Evolutionary conservation across 768 basidiomycete species (phyloP).

Genomic region (Tephrocybe sp.): DNA sequence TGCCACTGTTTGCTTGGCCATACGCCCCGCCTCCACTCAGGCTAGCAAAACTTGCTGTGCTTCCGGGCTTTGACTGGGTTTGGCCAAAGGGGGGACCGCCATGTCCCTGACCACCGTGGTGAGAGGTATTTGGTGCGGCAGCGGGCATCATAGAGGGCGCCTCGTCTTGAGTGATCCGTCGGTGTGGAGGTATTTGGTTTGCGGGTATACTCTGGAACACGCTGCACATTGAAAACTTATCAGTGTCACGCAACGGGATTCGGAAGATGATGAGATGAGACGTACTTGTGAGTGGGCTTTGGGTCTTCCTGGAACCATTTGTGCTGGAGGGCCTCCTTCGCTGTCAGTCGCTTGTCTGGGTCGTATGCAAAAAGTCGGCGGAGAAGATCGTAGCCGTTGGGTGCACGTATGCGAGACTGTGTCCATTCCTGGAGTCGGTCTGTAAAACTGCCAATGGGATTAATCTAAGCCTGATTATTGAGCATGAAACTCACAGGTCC

Average conservation of each 20-base stretch:
- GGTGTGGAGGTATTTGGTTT: conserved; percentile 77
- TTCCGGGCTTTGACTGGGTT: conserved; percentile 59
- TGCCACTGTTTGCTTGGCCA: conserved; percentile 34
- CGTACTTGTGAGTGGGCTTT: conserved; percentile 81
- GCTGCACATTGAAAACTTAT: conserved; percentile 34
- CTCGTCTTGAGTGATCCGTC: conserved; percentile 92
- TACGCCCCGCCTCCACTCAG: conserved; percentile 53
- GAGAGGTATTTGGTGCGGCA: conserved; percentile 44
- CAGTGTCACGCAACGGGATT: background rate
- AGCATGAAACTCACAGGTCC: conserved; percentile 53
- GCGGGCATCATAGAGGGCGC: conserved; percentile 83
- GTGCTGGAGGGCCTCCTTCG: conserved; percentile 78
- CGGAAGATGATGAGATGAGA: conserved; percentile 8
- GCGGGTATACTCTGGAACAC: conserved; percentile 69
- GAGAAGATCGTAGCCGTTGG: conserved; percentile 81
- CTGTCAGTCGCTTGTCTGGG: conserved; percentile 83
- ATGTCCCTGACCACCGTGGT: conserved; percentile 35
- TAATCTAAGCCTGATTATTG: background rate
- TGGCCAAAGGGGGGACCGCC: conserved; percentile 43
- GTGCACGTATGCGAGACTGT: conserved; percentile 56
- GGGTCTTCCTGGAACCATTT: conserved; percentile 95
- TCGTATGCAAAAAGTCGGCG: conserved; percentile 86
- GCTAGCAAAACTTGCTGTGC: conserved; percentile 64
- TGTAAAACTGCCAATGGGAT: conserved; percentile 29
- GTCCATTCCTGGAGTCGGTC: conserved; percentile 80